These are phyloP conservation scores for Psilocybe azurescens DNA, from an alignment of 768 basidiomycete genomes.

Conservation along the genomic window DNA sequence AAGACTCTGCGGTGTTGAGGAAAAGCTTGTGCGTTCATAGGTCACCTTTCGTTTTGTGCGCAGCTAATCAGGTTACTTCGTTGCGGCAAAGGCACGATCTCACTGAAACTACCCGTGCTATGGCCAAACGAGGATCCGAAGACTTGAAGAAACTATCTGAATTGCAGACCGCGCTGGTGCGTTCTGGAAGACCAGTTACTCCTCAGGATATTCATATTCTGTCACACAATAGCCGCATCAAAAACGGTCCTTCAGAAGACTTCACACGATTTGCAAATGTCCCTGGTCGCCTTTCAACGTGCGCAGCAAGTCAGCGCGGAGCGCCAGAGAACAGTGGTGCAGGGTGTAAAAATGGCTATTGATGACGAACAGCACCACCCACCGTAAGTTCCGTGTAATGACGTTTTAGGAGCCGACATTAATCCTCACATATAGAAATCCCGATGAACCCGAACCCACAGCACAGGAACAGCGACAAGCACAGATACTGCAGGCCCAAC, in stretches of 20 bases:
- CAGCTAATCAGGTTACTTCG: background rate
- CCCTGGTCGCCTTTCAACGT: conserved; percentile 89
- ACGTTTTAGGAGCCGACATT: conserved; percentile 7
- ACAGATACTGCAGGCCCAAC: conserved; percentile 68
- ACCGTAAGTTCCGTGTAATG: conserved; percentile 24
- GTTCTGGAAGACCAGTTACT: conserved; percentile 23
- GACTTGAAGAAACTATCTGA: conserved; percentile 89
- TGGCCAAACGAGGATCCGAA: conserved; percentile 93
- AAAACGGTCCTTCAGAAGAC: conserved; percentile 88
- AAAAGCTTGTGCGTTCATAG: conserved; percentile 74
- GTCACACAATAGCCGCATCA: conserved; percentile 61
- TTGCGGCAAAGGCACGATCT: conserved; percentile 78
- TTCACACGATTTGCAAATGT: conserved; percentile 90
- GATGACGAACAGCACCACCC: conserved; percentile 65
- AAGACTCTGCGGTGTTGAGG: conserved; percentile 80
- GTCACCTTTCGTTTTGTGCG: background rate
- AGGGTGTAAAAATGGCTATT: conserved; percentile 82
- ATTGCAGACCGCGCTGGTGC: conserved; percentile 65
- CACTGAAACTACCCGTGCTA: conserved; percentile 91
- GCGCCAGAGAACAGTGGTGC: conserved; percentile 86
- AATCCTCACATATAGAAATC: conserved; percentile 23
- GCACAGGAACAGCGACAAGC: conserved; percentile 65
- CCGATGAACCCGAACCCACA: conserved; percentile 47
- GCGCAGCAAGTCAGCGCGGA: conserved; percentile 92
- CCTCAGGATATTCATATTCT: background rate